Percentiles rank a stretch among this genome's conserved stretches.
phyloP scores from a whole-genome alignment of 208 protist genomes.

The Zelonia costaricensis region DNA sequence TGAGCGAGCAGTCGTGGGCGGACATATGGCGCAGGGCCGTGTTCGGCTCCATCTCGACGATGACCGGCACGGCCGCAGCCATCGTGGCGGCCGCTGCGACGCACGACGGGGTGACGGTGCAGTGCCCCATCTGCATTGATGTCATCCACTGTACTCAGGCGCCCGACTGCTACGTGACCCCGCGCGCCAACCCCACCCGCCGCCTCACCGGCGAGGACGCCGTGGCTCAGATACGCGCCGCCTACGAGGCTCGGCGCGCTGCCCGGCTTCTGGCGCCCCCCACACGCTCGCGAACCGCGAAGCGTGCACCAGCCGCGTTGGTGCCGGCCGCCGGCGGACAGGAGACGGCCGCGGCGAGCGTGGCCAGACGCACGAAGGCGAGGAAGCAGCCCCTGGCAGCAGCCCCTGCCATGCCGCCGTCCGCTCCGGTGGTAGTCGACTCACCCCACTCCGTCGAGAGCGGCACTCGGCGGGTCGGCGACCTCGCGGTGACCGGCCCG shows the following conservation, averaged over 20 bases:
- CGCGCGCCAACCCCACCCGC: background rate
- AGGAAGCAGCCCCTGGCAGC: no score
- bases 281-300: background rate
- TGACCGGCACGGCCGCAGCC: background rate
- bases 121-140: slow-evolving; percentile 66
- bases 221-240: slow-evolving; percentile 15
- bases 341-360: background rate
- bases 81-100: background rate
- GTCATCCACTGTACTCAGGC: slow-evolving; percentile 22
- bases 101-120: background rate
- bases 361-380: background rate
- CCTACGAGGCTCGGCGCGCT: slow-evolving; percentile 16
- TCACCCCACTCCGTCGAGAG: background rate
- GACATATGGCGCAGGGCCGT: slow-evolving; percentile 20
- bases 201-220: background rate
- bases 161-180: background rate
- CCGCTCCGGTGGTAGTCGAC: background rate
- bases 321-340: background rate
- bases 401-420: no score
- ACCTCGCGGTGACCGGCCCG: background rate
- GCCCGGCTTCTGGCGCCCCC: background rate
- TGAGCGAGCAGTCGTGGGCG: slow-evolving; percentile 56
- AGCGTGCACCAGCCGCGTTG: background rate
- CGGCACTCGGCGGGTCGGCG: no score
- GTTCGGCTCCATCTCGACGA: background rate